Conservation (phyloP, 1,139 yeast species). For the Torulaspora pretoriensis region DNA sequence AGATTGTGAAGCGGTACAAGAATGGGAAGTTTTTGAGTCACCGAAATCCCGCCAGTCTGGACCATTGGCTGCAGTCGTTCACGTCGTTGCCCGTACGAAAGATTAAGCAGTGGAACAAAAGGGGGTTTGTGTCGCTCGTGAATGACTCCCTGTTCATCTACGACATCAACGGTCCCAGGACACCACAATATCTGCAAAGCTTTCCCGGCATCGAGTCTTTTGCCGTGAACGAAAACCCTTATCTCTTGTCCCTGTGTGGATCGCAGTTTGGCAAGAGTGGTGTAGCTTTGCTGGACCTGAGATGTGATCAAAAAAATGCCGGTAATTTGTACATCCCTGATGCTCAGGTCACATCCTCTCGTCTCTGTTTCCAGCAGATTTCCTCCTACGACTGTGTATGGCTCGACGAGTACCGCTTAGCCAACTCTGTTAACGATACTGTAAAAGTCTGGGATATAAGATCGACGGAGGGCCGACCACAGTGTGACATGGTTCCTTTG, state of each 20-base stretch:
- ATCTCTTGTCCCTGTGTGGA: constrained; percentile 27
- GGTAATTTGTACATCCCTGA: constrained; percentile 23
- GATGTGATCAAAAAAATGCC: constrained; percentile 14
- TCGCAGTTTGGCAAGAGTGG: constrained; percentile 27
- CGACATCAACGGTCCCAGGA: constrained; percentile 21
- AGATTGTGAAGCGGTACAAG: constrained; percentile 28
- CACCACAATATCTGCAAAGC: constrained; percentile 28
- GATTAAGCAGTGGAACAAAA: constrained; percentile 20
- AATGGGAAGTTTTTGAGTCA: constrained; percentile 26
- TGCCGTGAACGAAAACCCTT: constrained; percentile 21
- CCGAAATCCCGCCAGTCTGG: constrained; percentile 13
- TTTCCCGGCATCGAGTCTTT: constrained; percentile 27
- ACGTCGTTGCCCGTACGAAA: constrained; percentile 26
- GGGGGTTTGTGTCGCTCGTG: constrained; percentile 27
- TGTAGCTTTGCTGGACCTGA: constrained; percentile 27
- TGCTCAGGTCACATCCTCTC: constrained; percentile 1
- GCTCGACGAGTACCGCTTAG: constrained; percentile 26
- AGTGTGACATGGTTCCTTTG: constrained; percentile 23
- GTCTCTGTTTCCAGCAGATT: constrained; percentile 6
- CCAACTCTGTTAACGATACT: constrained; percentile 22
- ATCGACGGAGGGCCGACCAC: constrained; percentile 17
- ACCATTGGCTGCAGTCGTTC: constrained; percentile 15
- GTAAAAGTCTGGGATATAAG: constrained; percentile 32
- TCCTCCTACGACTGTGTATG: constrained; percentile 24
- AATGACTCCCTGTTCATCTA: constrained; percentile 32